A percentile compares a stretch with the other conserved stretches of the same genome.
phyloP scores from a whole-genome alignment of 495 filamentous ascomycete genomes.

The Aspergillus nanangensis region DNA sequence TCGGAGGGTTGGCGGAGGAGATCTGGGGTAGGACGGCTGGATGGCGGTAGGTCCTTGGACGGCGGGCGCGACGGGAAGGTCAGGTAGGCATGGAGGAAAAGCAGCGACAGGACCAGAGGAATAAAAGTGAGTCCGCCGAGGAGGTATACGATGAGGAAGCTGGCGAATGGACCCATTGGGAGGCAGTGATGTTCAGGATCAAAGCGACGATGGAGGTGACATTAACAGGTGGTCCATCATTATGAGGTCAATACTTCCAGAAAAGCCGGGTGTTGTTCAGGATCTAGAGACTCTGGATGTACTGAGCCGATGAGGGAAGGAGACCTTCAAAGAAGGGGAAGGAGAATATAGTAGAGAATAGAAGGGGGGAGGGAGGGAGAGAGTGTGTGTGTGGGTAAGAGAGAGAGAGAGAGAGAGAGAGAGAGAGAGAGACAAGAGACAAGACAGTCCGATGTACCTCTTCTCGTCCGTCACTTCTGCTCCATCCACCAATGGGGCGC shows the following conservation, averaged over 20 bases:
- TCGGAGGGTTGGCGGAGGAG: constrained; percentile 32
- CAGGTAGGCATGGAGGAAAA: constrained; percentile 66
- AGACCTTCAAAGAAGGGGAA: neutral
- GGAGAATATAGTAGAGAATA: neutral
- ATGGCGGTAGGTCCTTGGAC: constrained; percentile 24
- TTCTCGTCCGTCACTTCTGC: no score
- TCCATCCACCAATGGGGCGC: no score
- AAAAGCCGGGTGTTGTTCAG: neutral
- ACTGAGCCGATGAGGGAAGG: neutral
- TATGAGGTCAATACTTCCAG: constrained; percentile 15
- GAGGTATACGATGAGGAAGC: constrained; percentile 72
- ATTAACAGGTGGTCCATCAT: constrained; percentile 31
- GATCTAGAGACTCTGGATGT: neutral
- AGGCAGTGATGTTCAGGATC: constrained; percentile 31
- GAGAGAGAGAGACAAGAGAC: neutral
- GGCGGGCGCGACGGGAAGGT: constrained; percentile 51
- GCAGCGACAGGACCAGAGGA: constrained; percentile 61
- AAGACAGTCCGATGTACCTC: neutral
- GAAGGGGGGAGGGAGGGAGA: neutral
- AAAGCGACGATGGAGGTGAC: no score
- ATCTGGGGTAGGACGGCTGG: constrained; percentile 31
- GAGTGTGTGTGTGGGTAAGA: no score
- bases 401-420: neutral
- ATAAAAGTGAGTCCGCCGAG: constrained; percentile 89
- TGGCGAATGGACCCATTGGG: constrained; percentile 64